A percentile compares a stretch with the other conserved stretches of the same genome.
phyloP scores from a whole-genome alignment of 2,329 filamentous ascomycete species.

The Helotiales sp. region DNA sequence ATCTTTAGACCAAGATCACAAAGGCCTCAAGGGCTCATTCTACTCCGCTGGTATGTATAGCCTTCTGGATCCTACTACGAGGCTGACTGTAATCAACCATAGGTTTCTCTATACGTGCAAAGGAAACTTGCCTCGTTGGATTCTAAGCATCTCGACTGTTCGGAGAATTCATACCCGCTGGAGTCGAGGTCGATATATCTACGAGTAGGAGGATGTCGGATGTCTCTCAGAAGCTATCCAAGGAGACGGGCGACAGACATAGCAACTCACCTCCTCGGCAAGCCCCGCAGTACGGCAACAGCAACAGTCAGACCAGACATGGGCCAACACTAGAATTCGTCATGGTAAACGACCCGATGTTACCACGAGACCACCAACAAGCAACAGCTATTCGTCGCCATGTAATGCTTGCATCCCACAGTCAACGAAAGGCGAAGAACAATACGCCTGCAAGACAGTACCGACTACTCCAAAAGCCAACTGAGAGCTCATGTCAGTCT shows the following conservation, averaged over 20 bases:
- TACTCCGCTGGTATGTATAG: too few relatives aligned
- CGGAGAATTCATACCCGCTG: too few relatives aligned
- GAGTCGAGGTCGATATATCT: too few relatives aligned
- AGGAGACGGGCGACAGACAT: background rate
- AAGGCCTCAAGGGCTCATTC: too few relatives aligned
- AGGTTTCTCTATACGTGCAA: too few relatives aligned
- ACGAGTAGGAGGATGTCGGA: too few relatives aligned
- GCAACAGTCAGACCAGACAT: background rate
- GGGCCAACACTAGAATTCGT: conserved; percentile 4
- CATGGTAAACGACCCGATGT: conserved; percentile 8
- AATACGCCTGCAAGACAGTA: conserved; percentile 1
- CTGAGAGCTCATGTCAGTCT: background rate
- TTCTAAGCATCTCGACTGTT: too few relatives aligned
- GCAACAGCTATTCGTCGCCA: conserved; percentile 11
- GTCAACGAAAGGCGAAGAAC: conserved; percentile 3
- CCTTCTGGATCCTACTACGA: too few relatives aligned
- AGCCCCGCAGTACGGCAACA: background rate
- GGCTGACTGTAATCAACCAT: too few relatives aligned
- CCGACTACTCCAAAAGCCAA: background rate
- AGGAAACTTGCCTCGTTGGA: too few relatives aligned
- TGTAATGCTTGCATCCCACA: conserved; percentile 8
- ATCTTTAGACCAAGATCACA: too few relatives aligned
- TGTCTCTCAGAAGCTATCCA: background rate
- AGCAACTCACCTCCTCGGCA: background rate
- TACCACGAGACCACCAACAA: conserved; percentile 4